A percentile compares a stretch with the other conserved stretches of the same genome.
Evolutionary conservation across 2,329 filamentous ascomycete species (phyloP).

Genomic region (Xylariaceae sp.): DNA sequence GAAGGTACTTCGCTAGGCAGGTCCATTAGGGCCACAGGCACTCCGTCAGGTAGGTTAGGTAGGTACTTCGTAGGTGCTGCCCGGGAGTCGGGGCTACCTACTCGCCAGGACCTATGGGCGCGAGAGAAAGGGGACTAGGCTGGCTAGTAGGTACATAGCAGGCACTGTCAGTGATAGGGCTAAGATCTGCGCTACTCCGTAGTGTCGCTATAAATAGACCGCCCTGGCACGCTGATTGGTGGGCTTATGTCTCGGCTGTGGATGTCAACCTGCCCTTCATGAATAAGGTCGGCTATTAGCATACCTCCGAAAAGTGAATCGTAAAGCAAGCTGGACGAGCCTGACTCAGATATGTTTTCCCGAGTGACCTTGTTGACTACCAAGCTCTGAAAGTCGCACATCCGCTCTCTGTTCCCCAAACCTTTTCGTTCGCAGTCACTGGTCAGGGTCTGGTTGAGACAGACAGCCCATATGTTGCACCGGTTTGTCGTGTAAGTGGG

Average conservation of each 20-base stretch:
- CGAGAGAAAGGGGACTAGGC: too few relatives aligned
- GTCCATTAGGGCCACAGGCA: not conserved
- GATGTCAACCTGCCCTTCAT: not conserved
- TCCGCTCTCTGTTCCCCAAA: not conserved
- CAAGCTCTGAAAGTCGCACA: too few relatives aligned
- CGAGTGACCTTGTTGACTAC: too few relatives aligned
- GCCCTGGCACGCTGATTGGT: not conserved
- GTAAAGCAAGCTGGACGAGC: too few relatives aligned
- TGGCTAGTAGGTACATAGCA: too few relatives aligned
- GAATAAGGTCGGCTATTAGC: not conserved
- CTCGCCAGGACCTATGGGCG: too few relatives aligned
- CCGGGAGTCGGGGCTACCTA: too few relatives aligned
- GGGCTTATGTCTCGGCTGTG: not conserved
- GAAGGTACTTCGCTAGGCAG: conserved; percentile 8
- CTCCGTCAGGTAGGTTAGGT: too few relatives aligned
- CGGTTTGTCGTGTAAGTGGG: not conserved
- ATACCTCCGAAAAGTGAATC: not conserved
- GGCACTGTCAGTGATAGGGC: not conserved
- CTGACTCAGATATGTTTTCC: too few relatives aligned
- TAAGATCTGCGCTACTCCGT: conserved; percentile 2
- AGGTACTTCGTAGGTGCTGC: too few relatives aligned
- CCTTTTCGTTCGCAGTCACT: not conserved
- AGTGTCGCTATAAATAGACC: conserved; percentile 22
- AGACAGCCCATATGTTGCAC: too few relatives aligned
- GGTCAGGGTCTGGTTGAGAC: too few relatives aligned